phyloP scores from a whole-genome alignment of 2,329 filamentous ascomycete genomes.

The Alternaria alternata region DNA sequence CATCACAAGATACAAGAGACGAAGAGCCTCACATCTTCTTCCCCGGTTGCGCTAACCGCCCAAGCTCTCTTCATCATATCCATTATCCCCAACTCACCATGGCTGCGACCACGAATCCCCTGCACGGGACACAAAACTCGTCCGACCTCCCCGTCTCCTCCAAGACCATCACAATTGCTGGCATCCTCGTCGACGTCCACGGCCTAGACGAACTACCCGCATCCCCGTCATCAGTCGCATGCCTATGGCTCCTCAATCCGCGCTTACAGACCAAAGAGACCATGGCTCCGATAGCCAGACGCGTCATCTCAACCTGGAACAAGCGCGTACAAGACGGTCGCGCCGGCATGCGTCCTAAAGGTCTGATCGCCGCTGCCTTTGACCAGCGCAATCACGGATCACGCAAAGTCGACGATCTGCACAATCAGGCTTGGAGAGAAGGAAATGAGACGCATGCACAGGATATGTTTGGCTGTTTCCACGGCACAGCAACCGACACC shows the following conservation, averaged over 20 bases:
- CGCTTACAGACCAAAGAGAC: slow-evolving; percentile 73
- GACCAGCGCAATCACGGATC: slow-evolving; percentile 94
- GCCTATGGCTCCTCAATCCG: slow-evolving; percentile 92
- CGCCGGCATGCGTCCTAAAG: slow-evolving; percentile 51
- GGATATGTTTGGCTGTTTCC: slow-evolving; percentile 87
- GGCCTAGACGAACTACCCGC: slow-evolving; percentile 77
- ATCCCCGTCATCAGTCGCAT: slow-evolving; percentile 67
- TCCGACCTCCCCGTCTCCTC: slow-evolving; percentile 63
- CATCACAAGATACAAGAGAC: background rate
- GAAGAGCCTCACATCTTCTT: background rate
- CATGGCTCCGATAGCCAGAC: slow-evolving; percentile 79
- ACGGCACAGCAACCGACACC: slow-evolving; percentile 77
- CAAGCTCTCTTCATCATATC: background rate
- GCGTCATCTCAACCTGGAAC: slow-evolving; percentile 74
- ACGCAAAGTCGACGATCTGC: slow-evolving; percentile 69
- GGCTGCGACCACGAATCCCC: slow-evolving; percentile 48
- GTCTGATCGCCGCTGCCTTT: slow-evolving; percentile 82
- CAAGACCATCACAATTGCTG: slow-evolving; percentile 75
- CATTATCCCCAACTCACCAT: slow-evolving; percentile 21
- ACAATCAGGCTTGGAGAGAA: slow-evolving; percentile 80
- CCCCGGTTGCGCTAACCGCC: background rate
- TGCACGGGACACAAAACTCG: slow-evolving; percentile 37
- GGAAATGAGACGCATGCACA: slow-evolving; percentile 84
- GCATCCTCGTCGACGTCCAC: slow-evolving; percentile 80
- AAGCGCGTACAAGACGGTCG: slow-evolving; percentile 46